Percentiles rank a stretch among this genome's conserved stretches.
These are phyloP conservation scores for Tilletia indica DNA, from an alignment of 1,284 basidiomycete species.

Conservation along the genomic window DNA sequence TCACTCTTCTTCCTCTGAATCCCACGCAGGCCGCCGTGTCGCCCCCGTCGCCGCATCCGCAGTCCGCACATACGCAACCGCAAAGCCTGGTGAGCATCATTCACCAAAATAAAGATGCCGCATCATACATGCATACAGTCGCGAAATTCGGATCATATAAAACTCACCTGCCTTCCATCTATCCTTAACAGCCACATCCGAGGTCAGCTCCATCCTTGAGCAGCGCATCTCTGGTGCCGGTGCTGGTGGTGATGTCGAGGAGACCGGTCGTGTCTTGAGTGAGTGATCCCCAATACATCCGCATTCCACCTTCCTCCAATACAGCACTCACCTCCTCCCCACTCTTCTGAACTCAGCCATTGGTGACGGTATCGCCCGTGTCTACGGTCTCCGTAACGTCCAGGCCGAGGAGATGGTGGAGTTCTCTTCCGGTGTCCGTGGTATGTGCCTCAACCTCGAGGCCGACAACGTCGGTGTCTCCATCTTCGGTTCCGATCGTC, in stretches of 20 bases:
- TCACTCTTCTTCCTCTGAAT: not conserved
- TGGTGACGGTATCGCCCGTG: conserved; percentile 99
- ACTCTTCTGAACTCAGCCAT: conserved; percentile 66
- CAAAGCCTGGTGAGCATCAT: conserved; percentile 78
- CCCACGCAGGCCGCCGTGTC: conserved; percentile 63
- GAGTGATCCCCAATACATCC: conserved; percentile 57
- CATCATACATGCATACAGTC: not conserved
- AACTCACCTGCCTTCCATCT: too few species aligned
- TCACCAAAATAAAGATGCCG: conserved; percentile 54
- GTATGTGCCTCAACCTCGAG: conserved; percentile 98
- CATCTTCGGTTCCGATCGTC: conserved; percentile 99
- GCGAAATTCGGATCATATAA: too few species aligned
- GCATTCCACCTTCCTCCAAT: not conserved
- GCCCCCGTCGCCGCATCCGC: conserved; percentile 35
- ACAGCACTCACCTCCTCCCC: not conserved
- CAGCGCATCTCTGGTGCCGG: conserved; percentile 91
- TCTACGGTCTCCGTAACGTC: conserved; percentile 80
- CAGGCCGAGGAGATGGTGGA: conserved; percentile 99
- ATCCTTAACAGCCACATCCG: conserved; percentile 71
- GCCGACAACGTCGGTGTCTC: conserved; percentile 99
- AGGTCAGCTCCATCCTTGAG: conserved; percentile 98
- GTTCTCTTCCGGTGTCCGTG: conserved; percentile 90
- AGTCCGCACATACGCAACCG: conserved; percentile 78
- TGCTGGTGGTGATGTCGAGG: conserved; percentile 89
- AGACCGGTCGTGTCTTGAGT: conserved; percentile 98